phyloP scores from a whole-genome alignment of 1,139 yeast species.

The Citeromyces hawaiiensis region DNA sequence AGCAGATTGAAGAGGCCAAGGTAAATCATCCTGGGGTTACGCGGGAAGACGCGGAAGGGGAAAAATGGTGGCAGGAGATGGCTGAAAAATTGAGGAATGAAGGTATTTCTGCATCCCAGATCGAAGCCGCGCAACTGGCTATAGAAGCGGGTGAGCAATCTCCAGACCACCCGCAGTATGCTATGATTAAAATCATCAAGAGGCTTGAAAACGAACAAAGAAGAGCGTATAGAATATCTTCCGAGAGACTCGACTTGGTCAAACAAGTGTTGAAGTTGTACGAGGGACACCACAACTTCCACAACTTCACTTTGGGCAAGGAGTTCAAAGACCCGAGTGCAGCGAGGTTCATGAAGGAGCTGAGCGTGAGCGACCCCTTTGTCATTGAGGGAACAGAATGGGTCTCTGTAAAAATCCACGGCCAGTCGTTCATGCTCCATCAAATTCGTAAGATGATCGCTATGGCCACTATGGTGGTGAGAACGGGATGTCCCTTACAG shows the following conservation, averaged over 20 bases:
- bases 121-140: constrained; percentile 17
- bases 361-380: constrained; percentile 82
- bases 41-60: constrained; percentile 56
- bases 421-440: constrained; percentile 96
- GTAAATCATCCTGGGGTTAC: constrained; percentile 43
- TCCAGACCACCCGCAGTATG: constrained; percentile 16
- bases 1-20: constrained; percentile 41
- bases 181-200: constrained; percentile 44
- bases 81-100: constrained; percentile 25
- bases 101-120: constrained; percentile 36
- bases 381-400: constrained; percentile 91
- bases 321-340: constrained; percentile 79
- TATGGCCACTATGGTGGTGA: constrained; percentile 75
- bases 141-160: constrained; percentile 20
- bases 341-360: constrained; percentile 63
- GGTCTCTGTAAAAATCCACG: constrained; percentile 93
- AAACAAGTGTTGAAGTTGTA: constrained; percentile 61
- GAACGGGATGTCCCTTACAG: constrained; percentile 73
- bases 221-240: constrained; percentile 53
- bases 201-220: constrained; percentile 56
- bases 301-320: constrained; percentile 88
- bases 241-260: constrained; percentile 45
- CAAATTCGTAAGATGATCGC: constrained; percentile 98
- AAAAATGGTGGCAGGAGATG: constrained; percentile 57
- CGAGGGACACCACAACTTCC: constrained; percentile 88